Evolutionary conservation across 805 yeast genomes (phyloP).

Genomic region (Candida verbasci): DNA sequence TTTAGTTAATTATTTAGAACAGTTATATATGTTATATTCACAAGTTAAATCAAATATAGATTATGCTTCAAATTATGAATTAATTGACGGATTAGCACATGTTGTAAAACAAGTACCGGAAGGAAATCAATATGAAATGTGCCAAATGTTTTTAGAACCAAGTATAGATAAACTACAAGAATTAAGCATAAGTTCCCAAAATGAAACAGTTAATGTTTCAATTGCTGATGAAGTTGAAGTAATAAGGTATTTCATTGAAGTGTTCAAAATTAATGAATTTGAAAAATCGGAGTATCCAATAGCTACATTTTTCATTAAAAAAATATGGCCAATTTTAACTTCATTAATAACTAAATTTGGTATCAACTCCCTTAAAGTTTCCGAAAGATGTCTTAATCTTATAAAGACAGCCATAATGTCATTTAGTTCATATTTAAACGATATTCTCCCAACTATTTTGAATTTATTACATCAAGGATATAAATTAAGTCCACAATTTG

Average conservation of each 20-base stretch:
- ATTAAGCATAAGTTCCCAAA: slow-evolving; percentile 11
- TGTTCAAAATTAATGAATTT: slow-evolving; percentile 47
- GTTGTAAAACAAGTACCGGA: slow-evolving; percentile 61
- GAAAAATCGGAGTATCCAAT: slow-evolving; percentile 42
- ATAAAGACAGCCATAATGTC: slow-evolving; percentile 62
- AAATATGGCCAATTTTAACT: slow-evolving; percentile 55
- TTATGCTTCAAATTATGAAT: slow-evolving; percentile 65
- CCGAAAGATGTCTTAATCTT: slow-evolving; percentile 72
- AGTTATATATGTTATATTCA: slow-evolving; percentile 69
- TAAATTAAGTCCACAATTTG: slow-evolving; percentile 58
- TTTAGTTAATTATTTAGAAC: slow-evolving; percentile 65
- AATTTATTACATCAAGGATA: slow-evolving; percentile 68
- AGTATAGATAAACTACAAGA: slow-evolving; percentile 45
- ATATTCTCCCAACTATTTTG: slow-evolving; percentile 62
- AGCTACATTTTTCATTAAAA: slow-evolving; percentile 48
- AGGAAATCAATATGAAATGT: slow-evolving; percentile 48
- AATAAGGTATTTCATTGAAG: slow-evolving; percentile 54
- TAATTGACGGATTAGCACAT: slow-evolving; percentile 87
- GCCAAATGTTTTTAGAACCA: slow-evolving; percentile 64
- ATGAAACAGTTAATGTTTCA: slow-evolving; percentile 30
- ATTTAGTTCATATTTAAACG: slow-evolving; percentile 51
- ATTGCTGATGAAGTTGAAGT: slow-evolving; percentile 72
- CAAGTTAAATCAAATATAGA: slow-evolving; percentile 51
- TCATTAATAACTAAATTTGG: slow-evolving; percentile 53
- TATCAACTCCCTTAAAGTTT: slow-evolving; percentile 52